These are phyloP conservation scores for Mycena maculata DNA, from an alignment of 768 basidiomycete genomes.

Conservation along the genomic window DNA sequence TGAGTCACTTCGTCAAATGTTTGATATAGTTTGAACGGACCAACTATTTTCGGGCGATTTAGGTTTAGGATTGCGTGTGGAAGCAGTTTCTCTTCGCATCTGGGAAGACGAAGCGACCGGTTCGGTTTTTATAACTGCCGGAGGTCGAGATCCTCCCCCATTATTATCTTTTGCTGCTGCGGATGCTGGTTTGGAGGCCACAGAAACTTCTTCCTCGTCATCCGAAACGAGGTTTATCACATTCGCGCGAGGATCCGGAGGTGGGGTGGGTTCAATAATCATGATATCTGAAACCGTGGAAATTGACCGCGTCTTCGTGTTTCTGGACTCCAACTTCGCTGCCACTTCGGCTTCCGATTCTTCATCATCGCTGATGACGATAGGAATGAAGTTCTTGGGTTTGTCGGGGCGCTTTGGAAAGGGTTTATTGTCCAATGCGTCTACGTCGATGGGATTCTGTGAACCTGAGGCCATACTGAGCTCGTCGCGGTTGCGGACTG, in stretches of 20 bases:
- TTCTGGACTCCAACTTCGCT: neutral
- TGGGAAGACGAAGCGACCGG: too few species aligned
- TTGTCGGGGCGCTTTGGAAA: neutral
- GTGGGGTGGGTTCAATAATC: neutral
- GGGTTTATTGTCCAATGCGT: neutral
- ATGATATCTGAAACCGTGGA: neutral
- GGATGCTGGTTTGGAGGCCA: neutral
- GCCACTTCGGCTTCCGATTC: neutral
- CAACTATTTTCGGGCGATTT: too few species aligned
- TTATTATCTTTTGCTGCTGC: neutral
- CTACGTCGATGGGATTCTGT: slow-evolving; percentile 2
- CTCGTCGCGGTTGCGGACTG: too few species aligned
- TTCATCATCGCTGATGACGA: slow-evolving; percentile 31
- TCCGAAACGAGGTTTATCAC: slow-evolving; percentile 26
- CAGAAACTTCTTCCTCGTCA: slow-evolving; percentile 7
- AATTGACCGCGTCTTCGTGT: neutral
- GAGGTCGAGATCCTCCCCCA: neutral
- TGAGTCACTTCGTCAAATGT: neutral
- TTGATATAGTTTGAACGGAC: too few species aligned
- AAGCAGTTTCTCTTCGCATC: neutral
- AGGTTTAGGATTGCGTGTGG: too few species aligned
- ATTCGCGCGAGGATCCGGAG: neutral
- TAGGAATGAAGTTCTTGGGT: neutral
- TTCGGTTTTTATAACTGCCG: neutral
- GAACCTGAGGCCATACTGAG: neutral